Evolutionary conservation across 2,329 filamentous ascomycete genomes (phyloP).

Genomic region (Aureobasidium sp.): DNA sequence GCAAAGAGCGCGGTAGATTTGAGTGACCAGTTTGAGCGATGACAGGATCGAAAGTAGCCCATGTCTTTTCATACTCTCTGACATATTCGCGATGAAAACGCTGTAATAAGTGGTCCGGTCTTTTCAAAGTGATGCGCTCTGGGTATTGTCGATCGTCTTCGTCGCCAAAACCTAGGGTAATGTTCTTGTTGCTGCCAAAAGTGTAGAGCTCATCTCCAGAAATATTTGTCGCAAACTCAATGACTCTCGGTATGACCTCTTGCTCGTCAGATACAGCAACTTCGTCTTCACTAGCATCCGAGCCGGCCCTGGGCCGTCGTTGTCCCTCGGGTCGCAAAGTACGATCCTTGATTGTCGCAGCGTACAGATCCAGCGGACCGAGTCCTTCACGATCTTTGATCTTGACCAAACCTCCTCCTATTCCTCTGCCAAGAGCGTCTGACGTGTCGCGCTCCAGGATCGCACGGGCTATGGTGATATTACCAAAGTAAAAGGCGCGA

Average conservation of each 20-base stretch:
- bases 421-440: slow-evolving; percentile 57
- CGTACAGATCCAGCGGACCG: slow-evolving; percentile 89
- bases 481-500: slow-evolving; percentile 81
- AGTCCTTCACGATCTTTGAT: slow-evolving; percentile 94
- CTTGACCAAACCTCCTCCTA: slow-evolving; percentile 73
- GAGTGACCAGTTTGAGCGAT: slow-evolving; percentile 21
- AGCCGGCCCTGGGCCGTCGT: slow-evolving; percentile 28
- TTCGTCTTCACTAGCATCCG: slow-evolving; percentile 41
- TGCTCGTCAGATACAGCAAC: slow-evolving; percentile 52
- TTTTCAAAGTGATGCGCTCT: slow-evolving; percentile 68
- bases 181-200: slow-evolving; percentile 94
- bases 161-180: slow-evolving; percentile 89
- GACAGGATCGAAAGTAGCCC: slow-evolving; percentile 31
- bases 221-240: slow-evolving; percentile 27
- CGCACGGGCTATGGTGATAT: slow-evolving; percentile 75
- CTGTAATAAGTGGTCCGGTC: slow-evolving; percentile 69
- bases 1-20: slow-evolving; percentile 21
- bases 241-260: slow-evolving; percentile 39
- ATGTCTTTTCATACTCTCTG: slow-evolving; percentile 34
- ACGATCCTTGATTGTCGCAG: slow-evolving; percentile 75
- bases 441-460: slow-evolving; percentile 72
- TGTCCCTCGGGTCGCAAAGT: slow-evolving; percentile 44
- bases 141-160: slow-evolving; percentile 92
- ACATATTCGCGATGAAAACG: slow-evolving; percentile 66
- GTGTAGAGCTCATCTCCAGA: slow-evolving; percentile 81